Base-by-base conservation (phyloP, 139 green algal species). In the Micromonas commoda region DNA sequence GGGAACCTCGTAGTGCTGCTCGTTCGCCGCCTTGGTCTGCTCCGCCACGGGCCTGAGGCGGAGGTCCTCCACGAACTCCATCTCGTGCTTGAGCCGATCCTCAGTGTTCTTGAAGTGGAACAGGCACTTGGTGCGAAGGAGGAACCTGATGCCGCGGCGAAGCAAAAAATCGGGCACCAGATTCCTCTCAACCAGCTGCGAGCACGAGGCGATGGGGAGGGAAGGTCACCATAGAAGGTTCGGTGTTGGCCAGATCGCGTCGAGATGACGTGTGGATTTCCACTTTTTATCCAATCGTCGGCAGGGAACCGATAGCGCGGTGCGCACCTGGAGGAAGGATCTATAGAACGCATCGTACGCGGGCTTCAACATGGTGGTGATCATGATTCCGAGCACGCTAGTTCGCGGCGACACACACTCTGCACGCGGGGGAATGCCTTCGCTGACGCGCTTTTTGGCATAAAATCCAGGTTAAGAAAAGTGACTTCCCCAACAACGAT, bases 1-100 rank as follows among this genome's bases (percentile, higher is more conserved):
- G 0, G 95, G 94, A 16, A 99, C 85, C 64, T 95, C 91, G 66
- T 97, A 96, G 82, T 96, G 92, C 79, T 97, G 91, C 76, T 96
- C 89, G 71, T 98, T 98, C 34, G 94, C 93, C 21, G 88, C 87
- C 1, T 68, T 77, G 0, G 92, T 97, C 73, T 96, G 85, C 9
- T 95, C 78, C 0, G 94, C 94, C 3, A 98, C 83, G 0, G 91
- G 90, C 83, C 95, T 87, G 3, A 54, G 29, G 61, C 90, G 91
- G 0, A 98, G 86, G 78, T 91, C 87, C 64, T 92, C 77, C 1
- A 78, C 39, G 53, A 78, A 78, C 20, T 69, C 51, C 72, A 70
- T 35, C 31, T 78, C 54, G 5, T 23, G 20, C 31, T 69, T 33
- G 52, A 78, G 23, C 57, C 45, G 61, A 37, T 80, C 63, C 63